Evolutionary conservation across 108 stramenopile species (phyloP).

Genomic region (Pseudonitzschia multiseries): DNA sequence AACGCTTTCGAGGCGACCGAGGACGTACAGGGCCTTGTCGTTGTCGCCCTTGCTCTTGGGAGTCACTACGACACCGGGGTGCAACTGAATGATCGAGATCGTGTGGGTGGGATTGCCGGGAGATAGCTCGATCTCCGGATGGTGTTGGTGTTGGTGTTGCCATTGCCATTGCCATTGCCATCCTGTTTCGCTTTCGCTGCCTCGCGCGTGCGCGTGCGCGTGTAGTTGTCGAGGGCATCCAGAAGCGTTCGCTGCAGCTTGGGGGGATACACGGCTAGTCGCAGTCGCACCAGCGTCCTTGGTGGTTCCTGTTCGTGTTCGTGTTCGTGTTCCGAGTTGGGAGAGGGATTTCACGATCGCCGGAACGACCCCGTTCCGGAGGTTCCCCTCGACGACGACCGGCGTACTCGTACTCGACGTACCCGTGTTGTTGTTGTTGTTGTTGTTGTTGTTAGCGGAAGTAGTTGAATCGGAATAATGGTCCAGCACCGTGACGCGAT

Average conservation of each 20-base stretch:
- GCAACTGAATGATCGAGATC: not conserved
- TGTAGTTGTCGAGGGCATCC: conserved; percentile 7
- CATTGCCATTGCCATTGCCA: not conserved
- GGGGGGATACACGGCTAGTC: conserved; percentile 21
- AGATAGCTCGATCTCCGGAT: not conserved
- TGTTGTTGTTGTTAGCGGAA: not conserved
- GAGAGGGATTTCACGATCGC: not conserved
- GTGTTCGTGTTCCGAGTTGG: not conserved
- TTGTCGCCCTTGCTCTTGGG: not conserved
- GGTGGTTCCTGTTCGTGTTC: too few relatives aligned
- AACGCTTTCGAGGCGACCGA: not conserved
- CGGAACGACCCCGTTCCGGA: conserved; percentile 10
- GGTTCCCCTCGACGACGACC: not conserved
- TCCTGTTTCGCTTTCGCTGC: too few relatives aligned
- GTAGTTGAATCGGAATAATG: not conserved
- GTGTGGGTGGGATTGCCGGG: conserved; percentile 9
- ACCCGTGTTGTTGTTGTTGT: too few relatives aligned
- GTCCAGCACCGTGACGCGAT: conserved; percentile 16
- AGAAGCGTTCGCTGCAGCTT: conserved; percentile 8
- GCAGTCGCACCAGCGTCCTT: conserved; percentile 3
- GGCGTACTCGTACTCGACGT: too few relatives aligned
- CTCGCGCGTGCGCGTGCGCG: too few relatives aligned
- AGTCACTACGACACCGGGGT: not conserved
- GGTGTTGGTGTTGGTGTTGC: too few relatives aligned
- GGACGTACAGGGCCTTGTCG: not conserved